These are phyloP conservation scores for Fusarium foetens DNA, from an alignment of 2,329 filamentous ascomycete species.

Conservation along the genomic window DNA sequence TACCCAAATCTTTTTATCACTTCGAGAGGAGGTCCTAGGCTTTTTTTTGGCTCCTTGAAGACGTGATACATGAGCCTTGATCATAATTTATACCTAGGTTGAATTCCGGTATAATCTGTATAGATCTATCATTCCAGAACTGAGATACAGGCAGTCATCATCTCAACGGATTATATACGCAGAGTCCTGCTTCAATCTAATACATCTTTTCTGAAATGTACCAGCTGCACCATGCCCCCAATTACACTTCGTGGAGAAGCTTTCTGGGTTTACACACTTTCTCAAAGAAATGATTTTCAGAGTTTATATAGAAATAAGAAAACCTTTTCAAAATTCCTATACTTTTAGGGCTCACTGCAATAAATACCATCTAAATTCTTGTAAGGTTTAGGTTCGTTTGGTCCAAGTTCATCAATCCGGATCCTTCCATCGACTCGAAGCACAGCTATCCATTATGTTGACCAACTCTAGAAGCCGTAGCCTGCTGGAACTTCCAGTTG, in stretches of 20 bases:
- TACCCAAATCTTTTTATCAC: neutral
- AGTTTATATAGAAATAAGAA: neutral
- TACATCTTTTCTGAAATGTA: neutral
- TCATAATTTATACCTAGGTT: neutral
- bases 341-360: neutral
- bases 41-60: neutral
- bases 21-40: accelerated
- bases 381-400: neutral
- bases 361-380: neutral
- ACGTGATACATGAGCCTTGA: neutral
- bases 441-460: neutral
- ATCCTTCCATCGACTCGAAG: neutral
- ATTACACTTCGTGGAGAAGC: neutral
- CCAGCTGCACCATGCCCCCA: too few species aligned
- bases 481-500: neutral
- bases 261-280: neutral
- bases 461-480: neutral
- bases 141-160: neutral
- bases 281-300: neutral
- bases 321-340: neutral
- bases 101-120: neutral
- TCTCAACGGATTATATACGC: neutral
- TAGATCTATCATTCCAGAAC: neutral
- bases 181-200: neutral
- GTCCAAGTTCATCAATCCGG: neutral